Evolutionary conservation across 1,284 basidiomycete genomes (phyloP), one percentile per base, ranked within the genome.

Genomic region (Peniophora sp.): DNA sequence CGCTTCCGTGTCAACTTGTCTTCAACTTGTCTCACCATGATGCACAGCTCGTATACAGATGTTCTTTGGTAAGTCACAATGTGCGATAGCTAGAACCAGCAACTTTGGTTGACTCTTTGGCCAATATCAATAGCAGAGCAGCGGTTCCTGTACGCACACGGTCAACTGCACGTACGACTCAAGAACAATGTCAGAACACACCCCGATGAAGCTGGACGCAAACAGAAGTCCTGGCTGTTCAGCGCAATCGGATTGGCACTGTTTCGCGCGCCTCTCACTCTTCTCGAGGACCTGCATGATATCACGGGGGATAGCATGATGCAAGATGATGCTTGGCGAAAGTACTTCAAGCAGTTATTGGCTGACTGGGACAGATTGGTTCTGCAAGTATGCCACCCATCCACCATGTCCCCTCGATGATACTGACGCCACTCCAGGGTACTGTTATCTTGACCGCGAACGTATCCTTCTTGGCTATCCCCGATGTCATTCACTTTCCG

Each of bases 401-500:
- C 34, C 34, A 36, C 34, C n/a, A 10, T 41, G 37, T 20, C 18
- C 15, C 8, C n/a, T n/a, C 15, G 5, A n/a, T 41, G 37, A 41
- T 41, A 17, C 8, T 8, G n/a, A 15, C 22, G 9, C 12, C 12
- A 12, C 12, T 20, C 3, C 23, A 45, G 43, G 43, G n/a, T 20
- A 45, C 43, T n/a, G 43, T 46, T 34, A 3, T 35, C 23, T 18
- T 49, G 24, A 37, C 35, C 15, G 49, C 41, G 15, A 50, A 50
- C 22, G 43, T 50, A 6, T 34, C 41, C n/a, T 50, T 50, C 42
- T 41, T 50, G 17, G 39, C 49, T 24, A 50, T 50, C 24, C 49
- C 49, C 1, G 42, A 34, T 41, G 42, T 50, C 24, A n/a, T 50
- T 18, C 15, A 24, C 14, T 22, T 27, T 3, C 18, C 20, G 35